These are phyloP conservation scores for Curvularia spicifera DNA, from an alignment of 2,329 filamentous ascomycete genomes.

Conservation along the genomic window DNA sequence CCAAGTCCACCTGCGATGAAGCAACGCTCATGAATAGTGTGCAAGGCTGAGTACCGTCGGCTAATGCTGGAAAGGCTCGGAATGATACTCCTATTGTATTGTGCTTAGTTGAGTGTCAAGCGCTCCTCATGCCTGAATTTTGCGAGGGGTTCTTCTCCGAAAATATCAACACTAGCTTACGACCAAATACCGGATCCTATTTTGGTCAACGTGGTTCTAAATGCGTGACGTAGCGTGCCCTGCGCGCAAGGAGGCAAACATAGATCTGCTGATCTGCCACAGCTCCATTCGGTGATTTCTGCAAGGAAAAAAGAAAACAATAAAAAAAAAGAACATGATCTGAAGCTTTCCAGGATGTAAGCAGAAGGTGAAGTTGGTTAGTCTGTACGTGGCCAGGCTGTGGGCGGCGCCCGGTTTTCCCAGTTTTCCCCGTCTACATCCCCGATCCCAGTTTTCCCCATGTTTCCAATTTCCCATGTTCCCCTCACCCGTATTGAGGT, in stretches of 20 bases:
- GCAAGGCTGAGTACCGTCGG: neutral
- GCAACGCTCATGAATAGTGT: neutral
- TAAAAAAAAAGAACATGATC: neutral
- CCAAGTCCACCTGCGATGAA: slow-evolving; percentile 18
- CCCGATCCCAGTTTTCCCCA: neutral
- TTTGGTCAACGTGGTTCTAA: neutral
- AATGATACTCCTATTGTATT: neutral
- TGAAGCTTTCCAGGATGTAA: neutral
- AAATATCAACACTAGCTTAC: neutral
- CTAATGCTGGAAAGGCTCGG: neutral
- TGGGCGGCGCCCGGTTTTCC: neutral
- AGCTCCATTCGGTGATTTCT: neutral
- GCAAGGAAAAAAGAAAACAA: neutral
- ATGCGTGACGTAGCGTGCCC: neutral
- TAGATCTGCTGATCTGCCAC: neutral
- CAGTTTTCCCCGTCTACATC: neutral
- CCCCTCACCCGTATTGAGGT: neutral
- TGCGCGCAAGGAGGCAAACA: neutral
- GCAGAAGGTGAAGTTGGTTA: neutral
- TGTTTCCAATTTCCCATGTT: neutral
- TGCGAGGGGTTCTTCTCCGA: neutral
- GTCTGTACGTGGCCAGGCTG: neutral
- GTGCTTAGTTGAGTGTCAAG: neutral
- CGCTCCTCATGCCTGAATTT: neutral
- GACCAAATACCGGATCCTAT: neutral